Percentiles rank a stretch among this genome's conserved stretches.
These are phyloP conservation scores for Aspergillus terreus DNA, from an alignment of 2,329 filamentous ascomycete genomes.

Conservation along the genomic window DNA sequence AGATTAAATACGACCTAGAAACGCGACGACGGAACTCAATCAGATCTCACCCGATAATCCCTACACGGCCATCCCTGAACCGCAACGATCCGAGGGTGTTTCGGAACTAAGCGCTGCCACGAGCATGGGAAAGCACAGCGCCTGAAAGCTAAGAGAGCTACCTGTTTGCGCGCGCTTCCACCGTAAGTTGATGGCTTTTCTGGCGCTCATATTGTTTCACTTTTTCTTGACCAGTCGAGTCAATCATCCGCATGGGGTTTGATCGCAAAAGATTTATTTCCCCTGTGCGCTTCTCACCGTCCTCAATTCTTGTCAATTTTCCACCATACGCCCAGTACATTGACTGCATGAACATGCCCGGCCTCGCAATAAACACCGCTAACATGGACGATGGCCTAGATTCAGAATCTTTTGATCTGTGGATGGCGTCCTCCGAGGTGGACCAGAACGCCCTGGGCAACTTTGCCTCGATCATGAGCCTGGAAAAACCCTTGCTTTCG, in stretches of 20 bases:
- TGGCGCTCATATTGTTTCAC: conserved; percentile 13
- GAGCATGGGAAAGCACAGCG: conserved; percentile 26
- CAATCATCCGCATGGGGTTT: background rate
- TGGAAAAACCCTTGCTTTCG: conserved; percentile 72
- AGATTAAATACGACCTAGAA: conserved; percentile 3
- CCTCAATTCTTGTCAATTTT: background rate
- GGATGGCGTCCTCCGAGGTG: conserved; percentile 94
- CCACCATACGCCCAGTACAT: background rate
- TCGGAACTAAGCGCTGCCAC: conserved; percentile 20
- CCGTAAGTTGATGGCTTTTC: conserved; percentile 24
- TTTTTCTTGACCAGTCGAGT: background rate
- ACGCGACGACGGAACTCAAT: background rate
- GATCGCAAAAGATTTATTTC: background rate
- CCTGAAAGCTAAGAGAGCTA: conserved; percentile 18
- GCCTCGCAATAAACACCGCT: conserved; percentile 21
- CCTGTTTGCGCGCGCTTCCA: conserved; percentile 24
- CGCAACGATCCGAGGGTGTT: conserved; percentile 6
- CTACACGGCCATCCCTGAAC: conserved; percentile 1
- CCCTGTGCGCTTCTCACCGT: background rate
- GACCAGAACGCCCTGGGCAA: conserved; percentile 95
- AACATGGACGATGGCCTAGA: conserved; percentile 28
- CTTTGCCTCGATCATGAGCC: conserved; percentile 75
- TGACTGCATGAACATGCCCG: background rate
- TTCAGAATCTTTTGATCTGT: conserved; percentile 33
- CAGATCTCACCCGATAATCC: background rate